Evolutionary conservation across 2,329 filamentous ascomycete genomes (phyloP), one percentile per base, ranked within the genome.

Genomic region (Thelonectria rubi): DNA sequence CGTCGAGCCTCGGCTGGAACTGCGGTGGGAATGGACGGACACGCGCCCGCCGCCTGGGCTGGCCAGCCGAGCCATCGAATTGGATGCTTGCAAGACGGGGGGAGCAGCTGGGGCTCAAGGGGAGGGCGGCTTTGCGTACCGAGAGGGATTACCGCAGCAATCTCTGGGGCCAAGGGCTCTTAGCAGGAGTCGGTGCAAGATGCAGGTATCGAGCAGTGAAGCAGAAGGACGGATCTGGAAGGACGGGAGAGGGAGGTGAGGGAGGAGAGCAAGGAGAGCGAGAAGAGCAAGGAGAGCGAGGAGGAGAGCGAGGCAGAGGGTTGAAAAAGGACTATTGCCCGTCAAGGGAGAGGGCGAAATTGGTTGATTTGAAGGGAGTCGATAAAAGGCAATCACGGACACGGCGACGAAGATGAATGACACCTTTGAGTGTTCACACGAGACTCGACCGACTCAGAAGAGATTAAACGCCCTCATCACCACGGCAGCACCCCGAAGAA

Each of bases 391-490:
- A 42, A 48, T 37, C 32, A 34, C 52, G 32, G 15, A 42, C 48
- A 18, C 24, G 17, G 15, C 34, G 6, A 55, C 18, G 32, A 30
- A 30, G 43, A 47, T 39, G 42, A 21, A 39, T 21, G 34, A 15
- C 18, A 17, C 10, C 30, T 3, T 42, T 47, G 32, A 42, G 58
- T 60, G 51, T 17, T 51, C 48, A n/a, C 21, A 46, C 15, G 14
- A 54, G 30, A 15, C 32, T 26, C 8, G 15, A 32, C 30, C 18
- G 50, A 59, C 43, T 54, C 53, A 53, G 40, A 61, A 51, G 48
- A 61, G 48, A 56, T 61, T 56, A 57, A 57, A 34, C 40, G 32
- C 49, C 24, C 12, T 53, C 53, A 57, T 30, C 40, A 43, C 47
- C 17, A 40, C 20, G 26, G 34, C 50, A 8, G 26, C 8, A 34